phyloP scores from a whole-genome alignment of 345 rosid species.

The Rhizophora mangle region DNA sequence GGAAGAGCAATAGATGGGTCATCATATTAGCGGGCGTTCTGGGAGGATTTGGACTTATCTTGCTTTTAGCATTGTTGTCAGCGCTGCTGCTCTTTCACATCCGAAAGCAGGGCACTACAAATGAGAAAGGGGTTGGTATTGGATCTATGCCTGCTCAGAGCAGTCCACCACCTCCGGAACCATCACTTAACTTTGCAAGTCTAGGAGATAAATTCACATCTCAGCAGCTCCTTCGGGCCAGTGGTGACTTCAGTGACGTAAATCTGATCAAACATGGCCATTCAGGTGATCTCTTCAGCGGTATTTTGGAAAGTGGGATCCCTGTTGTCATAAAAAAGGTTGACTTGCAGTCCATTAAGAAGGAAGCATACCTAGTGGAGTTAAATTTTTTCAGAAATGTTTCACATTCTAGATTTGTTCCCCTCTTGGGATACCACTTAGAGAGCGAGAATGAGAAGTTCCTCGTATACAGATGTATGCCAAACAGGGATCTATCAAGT shows the following conservation, averaged over 20 bases:
- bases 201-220: slow-evolving; percentile 72
- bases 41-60: slow-evolving; percentile 60
- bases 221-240: slow-evolving; percentile 72
- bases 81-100: slow-evolving; percentile 44
- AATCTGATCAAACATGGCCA: slow-evolving; percentile 89
- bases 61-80: slow-evolving; percentile 35
- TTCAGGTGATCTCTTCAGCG: slow-evolving; percentile 82
- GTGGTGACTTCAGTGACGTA: slow-evolving; percentile 56
- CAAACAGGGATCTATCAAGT: slow-evolving; percentile 75
- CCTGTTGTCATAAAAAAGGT: slow-evolving; percentile 71
- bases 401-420: slow-evolving; percentile 74
- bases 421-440: slow-evolving; percentile 76
- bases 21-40: slow-evolving; percentile 60
- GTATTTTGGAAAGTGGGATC: slow-evolving; percentile 54
- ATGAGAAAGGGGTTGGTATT: slow-evolving; percentile 46
- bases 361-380: slow-evolving; percentile 61
- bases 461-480: slow-evolving; percentile 81
- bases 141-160: slow-evolving; percentile 54
- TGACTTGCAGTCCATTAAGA: slow-evolving; percentile 45
- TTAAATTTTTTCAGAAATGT: slow-evolving; percentile 78
- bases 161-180: slow-evolving; percentile 44
- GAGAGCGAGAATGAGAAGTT: slow-evolving; percentile 80
- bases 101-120: slow-evolving; percentile 39
- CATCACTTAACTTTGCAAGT: slow-evolving; percentile 48
- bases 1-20: slow-evolving; percentile 39